Evolutionary conservation across 192 early-diverging fungal genomes (phyloP), one percentile per base, ranked within the genome.

Genomic region (Backusella macrospora): DNA sequence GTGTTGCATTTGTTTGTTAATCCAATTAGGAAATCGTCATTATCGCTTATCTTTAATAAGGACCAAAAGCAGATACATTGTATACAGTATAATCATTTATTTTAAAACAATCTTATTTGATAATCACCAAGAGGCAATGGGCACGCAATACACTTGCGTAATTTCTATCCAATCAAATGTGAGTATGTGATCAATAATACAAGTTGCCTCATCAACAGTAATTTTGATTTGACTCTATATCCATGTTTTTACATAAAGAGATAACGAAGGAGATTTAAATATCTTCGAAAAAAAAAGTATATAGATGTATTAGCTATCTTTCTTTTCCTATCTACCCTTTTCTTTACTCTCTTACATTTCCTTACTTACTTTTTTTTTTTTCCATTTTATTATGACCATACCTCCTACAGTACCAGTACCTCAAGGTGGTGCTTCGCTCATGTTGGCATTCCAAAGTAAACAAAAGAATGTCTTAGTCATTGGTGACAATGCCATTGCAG

Each of bases 401-500:
- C 37, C 29, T 21, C 42, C 76, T 26, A 45, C 45, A 45, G 55
- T 80, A 12, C 75, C 75, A 59, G 44, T 43, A 34, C 75, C 79
- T 46, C 68, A 76, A 67, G 72, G 72, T 5, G 80, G 80, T 45
- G 76, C 76, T 12, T 90, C 89, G 9, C 76, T 92, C n/a, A 79
- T 92, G 71, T 83, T 92, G 9, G 89, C 83, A 12, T 90, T 78
- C 65, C 85, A 87, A 49, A 78, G 88, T 10, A 74, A 78, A 29
- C 76, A 73, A 2, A 87, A 86, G 65, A 75, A 85, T 42, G 85
- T 92, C 8, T 70, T 94, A 0, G 87, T 96, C 8, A 84, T 96
- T 66, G 94, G 94, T 49, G 78, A 82, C 12, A 90, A 88, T 21
- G 69, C 83, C 52, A 82, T 87, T 64, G 90, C 92, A 16, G 85